Conservation (phyloP, 179 eudicot genomes). For the Nepenthes alata region DNA sequence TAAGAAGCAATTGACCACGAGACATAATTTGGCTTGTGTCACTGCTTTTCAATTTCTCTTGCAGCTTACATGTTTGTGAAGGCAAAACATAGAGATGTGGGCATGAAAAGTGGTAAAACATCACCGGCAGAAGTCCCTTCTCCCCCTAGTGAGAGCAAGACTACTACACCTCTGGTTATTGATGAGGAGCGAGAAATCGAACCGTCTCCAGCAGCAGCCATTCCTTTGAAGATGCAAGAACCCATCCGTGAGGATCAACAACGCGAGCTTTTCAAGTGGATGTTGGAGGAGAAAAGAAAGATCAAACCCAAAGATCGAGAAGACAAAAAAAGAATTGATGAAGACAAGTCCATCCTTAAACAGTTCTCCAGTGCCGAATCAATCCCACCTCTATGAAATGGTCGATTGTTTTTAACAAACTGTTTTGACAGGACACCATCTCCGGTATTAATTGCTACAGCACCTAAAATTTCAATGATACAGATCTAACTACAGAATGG, state of each 20-base stretch:
- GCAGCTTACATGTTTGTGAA: slow-evolving; percentile 25
- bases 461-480: too few relatives aligned
- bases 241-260: slow-evolving; percentile 68
- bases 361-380: slow-evolving; percentile 23
- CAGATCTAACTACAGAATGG: too few relatives aligned
- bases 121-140: slow-evolving; percentile 14
- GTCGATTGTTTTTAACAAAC: too few relatives aligned
- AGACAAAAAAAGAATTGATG: slow-evolving; percentile 39
- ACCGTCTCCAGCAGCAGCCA: slow-evolving; percentile 9
- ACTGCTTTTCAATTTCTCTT: not conserved
- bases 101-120: slow-evolving; percentile 10
- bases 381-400: slow-evolving; percentile 13
- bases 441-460: too few relatives aligned
- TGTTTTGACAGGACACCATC: too few relatives aligned
- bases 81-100: slow-evolving; percentile 18
- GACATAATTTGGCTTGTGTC: too few relatives aligned
- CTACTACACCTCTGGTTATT: slow-evolving; percentile 1
- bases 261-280: slow-evolving; percentile 82
- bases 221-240: slow-evolving; percentile 14
- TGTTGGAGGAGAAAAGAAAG: slow-evolving; percentile 87
- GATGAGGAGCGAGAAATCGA: slow-evolving; percentile 18
- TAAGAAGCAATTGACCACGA: too few relatives aligned
- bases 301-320: slow-evolving; percentile 61
- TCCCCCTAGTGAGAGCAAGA: not conserved
- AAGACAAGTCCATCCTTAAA: slow-evolving; percentile 30